phyloP scores from a whole-genome alignment of 768 basidiomycete genomes.

The Psilocybe subaeruginosa region DNA sequence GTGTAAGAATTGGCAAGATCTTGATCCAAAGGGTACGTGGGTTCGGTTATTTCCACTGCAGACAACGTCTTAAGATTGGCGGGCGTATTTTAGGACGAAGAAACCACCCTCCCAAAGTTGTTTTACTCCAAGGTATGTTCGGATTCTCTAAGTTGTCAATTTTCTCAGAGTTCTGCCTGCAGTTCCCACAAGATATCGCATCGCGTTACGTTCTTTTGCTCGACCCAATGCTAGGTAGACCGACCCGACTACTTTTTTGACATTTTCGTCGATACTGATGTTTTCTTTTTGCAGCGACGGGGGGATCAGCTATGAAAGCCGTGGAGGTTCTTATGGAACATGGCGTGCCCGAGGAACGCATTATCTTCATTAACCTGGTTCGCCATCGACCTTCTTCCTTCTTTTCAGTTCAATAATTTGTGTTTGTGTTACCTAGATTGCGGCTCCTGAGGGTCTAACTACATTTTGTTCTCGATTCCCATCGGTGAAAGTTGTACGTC shows the following conservation, averaged over 20 bases:
- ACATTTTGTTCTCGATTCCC: constrained; percentile 81
- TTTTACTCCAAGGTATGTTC: constrained; percentile 79
- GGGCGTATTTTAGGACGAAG: constrained; percentile 72
- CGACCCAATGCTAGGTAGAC: constrained; percentile 6
- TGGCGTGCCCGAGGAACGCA: constrained; percentile 92
- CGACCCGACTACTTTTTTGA: neutral
- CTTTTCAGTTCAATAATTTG: neutral
- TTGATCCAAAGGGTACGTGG: constrained; percentile 88
- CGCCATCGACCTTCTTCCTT: constrained; percentile 22
- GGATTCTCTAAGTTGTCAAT: neutral
- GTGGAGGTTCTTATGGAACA: constrained; percentile 92
- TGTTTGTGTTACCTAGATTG: constrained; percentile 55
- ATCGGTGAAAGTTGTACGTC: constrained; percentile 72
- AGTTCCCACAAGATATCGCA: constrained; percentile 95
- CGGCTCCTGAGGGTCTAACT: constrained; percentile 87
- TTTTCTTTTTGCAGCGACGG: constrained; percentile 62
- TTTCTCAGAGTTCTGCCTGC: neutral
- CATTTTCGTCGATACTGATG: constrained; percentile 1
- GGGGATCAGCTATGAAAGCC: constrained; percentile 97
- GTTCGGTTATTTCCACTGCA: neutral
- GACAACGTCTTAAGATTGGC: neutral
- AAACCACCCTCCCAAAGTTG: constrained; percentile 89
- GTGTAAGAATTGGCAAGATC: constrained; percentile 95
- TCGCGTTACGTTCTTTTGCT: constrained; percentile 90
- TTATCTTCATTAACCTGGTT: constrained; percentile 93